Evolutionary conservation across 495 filamentous ascomycete species (phyloP).

Genomic region (Chaetomium cochliodes): DNA sequence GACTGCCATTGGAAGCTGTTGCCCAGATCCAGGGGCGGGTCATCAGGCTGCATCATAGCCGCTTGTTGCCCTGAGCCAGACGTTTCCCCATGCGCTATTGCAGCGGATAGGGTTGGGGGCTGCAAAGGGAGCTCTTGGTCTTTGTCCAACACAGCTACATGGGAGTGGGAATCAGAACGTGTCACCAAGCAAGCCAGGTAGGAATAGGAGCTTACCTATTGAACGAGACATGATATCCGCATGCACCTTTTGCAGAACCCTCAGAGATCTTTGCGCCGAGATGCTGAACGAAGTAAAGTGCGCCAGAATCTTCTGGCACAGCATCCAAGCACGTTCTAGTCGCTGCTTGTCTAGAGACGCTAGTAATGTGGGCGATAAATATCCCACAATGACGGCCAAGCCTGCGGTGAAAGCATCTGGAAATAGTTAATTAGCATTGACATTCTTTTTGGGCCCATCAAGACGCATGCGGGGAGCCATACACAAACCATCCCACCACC

Average conservation of each 20-base stretch:
- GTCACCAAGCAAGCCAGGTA: background rate
- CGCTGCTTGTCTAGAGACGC: constrained; percentile 19
- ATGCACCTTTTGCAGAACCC: constrained; percentile 24
- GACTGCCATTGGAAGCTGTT: constrained; percentile 23
- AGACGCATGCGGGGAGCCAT: constrained; percentile 17
- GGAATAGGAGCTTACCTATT: background rate
- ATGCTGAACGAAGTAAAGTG: constrained; percentile 30
- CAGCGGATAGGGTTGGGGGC: background rate
- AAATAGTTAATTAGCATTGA: background rate
- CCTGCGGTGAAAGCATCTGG: constrained; percentile 47
- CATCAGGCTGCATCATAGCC: background rate
- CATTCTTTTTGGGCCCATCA: background rate
- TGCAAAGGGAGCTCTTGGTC: background rate
- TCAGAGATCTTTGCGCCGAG: constrained; percentile 24
- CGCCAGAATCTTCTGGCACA: constrained; percentile 22
- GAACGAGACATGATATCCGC: constrained; percentile 24
- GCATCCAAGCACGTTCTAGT: constrained; percentile 21
- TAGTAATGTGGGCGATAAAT: constrained; percentile 15
- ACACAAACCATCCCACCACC: constrained; percentile 54
- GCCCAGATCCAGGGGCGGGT: constrained; percentile 15
- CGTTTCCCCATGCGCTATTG: background rate
- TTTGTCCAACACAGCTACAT: background rate
- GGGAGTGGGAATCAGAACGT: background rate
- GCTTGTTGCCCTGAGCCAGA: background rate
- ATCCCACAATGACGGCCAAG: constrained; percentile 39